Percentiles rank a stretch among this genome's conserved stretches.
Evolutionary conservation across 176 grass and related monocot species (phyloP).

Genomic region (Triticum dicoccoides): DNA sequence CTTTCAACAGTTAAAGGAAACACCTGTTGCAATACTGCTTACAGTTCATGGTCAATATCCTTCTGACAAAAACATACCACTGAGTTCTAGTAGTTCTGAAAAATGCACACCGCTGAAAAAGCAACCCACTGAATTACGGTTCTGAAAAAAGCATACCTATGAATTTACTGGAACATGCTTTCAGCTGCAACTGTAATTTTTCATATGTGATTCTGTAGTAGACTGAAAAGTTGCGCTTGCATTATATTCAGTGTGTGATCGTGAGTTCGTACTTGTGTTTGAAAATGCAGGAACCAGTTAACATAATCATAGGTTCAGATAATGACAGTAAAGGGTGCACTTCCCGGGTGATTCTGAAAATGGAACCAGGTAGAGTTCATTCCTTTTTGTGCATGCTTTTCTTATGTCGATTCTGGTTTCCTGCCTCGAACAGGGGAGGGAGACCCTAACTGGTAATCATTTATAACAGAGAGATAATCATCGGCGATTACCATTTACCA

Average conservation of each 20-base stretch:
- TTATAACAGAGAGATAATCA: background rate
- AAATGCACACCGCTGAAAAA: background rate
- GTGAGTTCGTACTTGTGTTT: constrained; percentile 18
- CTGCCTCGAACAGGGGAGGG: background rate
- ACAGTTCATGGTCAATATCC: background rate
- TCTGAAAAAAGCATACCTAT: background rate
- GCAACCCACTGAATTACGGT: background rate
- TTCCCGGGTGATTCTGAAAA: constrained; percentile 48
- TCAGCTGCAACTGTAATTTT: background rate
- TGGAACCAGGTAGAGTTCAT: constrained; percentile 39
- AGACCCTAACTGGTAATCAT: background rate
- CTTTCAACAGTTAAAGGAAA: background rate
- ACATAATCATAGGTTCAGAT: constrained; percentile 59
- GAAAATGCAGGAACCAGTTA: constrained; percentile 40
- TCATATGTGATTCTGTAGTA: background rate
- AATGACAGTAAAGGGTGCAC: constrained; percentile 37
- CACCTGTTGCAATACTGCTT: background rate
- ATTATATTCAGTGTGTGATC: background rate
- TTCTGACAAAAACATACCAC: too few species aligned
- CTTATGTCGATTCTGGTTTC: background rate
- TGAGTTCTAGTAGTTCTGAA: background rate
- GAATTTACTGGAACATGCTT: background rate
- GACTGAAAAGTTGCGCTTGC: background rate
- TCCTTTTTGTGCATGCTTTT: background rate
- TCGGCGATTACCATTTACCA: background rate